Evolutionary conservation across 225 moss, liverwort and hornwort species (phyloP).

Genomic region (Straminergon stramineum): DNA sequence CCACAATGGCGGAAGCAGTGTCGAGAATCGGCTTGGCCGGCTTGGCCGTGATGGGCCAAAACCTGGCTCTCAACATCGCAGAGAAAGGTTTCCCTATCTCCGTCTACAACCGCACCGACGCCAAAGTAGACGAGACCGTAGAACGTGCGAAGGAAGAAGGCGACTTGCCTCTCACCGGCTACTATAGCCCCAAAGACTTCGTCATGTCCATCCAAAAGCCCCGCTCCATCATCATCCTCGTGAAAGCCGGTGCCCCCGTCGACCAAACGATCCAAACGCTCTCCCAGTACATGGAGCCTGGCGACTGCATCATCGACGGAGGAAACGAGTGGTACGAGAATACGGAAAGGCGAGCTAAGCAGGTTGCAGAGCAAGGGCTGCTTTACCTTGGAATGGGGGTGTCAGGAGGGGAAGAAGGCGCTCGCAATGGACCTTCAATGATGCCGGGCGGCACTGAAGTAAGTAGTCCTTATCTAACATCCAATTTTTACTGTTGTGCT

Average conservation of each 20-base stretch:
- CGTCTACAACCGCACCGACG: conserved; percentile 60
- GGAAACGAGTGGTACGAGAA: conserved; percentile 96
- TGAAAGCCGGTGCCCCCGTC: conserved; percentile 71
- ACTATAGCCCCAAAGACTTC: conserved; percentile 49
- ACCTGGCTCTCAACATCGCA: conserved; percentile 82
- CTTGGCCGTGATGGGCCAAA: conserved; percentile 90
- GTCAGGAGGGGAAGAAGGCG: conserved; percentile 86
- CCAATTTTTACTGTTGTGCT: background rate
- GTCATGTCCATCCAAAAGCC: conserved; percentile 71
- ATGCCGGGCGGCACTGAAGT: conserved; percentile 81
- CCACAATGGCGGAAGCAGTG: conserved; percentile 67
- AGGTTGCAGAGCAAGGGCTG: conserved; percentile 54
- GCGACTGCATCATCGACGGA: conserved; percentile 78
- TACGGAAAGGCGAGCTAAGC: conserved; percentile 63
- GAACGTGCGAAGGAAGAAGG: conserved; percentile 68
- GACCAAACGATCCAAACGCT: conserved; percentile 74
- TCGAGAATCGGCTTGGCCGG: conserved; percentile 86
- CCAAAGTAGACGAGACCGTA: conserved; percentile 71
- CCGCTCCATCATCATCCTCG: conserved; percentile 66
- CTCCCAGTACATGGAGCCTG: conserved; percentile 54
- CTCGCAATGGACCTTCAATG: conserved; percentile 74
- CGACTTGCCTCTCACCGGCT: conserved; percentile 50
- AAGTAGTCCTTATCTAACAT: background rate
- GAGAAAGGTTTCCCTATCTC: conserved; percentile 96
- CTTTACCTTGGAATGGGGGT: conserved; percentile 90